A percentile compares a stretch with the other conserved stretches of the same genome.
Evolutionary conservation across 176 grass and related monocot genomes (phyloP).

Genomic region (Aegilops longissima): DNA sequence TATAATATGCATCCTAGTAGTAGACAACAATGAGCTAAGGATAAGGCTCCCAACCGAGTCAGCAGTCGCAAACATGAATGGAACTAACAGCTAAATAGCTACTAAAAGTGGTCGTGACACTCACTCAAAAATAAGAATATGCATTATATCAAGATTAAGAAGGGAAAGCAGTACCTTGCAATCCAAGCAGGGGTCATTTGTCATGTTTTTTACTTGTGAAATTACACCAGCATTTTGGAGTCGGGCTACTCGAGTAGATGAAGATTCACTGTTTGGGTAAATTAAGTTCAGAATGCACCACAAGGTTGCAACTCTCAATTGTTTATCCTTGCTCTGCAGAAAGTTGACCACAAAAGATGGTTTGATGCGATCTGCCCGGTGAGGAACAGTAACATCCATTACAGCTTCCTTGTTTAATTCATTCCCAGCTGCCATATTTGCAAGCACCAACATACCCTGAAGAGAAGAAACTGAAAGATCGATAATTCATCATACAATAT

Average conservation of each 20-base stretch:
- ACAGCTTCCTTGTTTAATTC: conserved; percentile 65
- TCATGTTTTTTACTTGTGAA: conserved; percentile 83
- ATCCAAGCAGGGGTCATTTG: conserved; percentile 86
- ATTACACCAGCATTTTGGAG: conserved; percentile 77
- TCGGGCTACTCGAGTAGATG: conserved; percentile 50
- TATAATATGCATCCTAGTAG: neutral
- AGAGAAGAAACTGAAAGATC: conserved; percentile 30
- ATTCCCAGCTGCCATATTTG: conserved; percentile 72
- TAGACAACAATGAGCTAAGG: neutral
- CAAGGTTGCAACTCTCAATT: conserved; percentile 65
- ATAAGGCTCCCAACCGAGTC: conserved; percentile 1
- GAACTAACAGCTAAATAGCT: conserved; percentile 23
- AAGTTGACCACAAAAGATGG: conserved; percentile 60
- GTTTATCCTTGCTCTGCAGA: conserved; percentile 81
- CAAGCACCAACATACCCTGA: conserved; percentile 91
- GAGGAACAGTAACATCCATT: conserved; percentile 62
- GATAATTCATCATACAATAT: neutral
- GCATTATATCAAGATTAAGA: neutral
- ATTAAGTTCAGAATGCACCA: conserved; percentile 90
- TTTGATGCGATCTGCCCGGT: conserved; percentile 12
- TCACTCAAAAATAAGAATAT: neutral
- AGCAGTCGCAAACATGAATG: conserved; percentile 3
- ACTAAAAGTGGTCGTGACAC: neutral
- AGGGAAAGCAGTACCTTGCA: conserved; percentile 67
- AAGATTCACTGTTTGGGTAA: conserved; percentile 50